phyloP scores from a whole-genome alignment of 2,329 filamentous ascomycete species.

The Cryphonectria carpinicola region DNA sequence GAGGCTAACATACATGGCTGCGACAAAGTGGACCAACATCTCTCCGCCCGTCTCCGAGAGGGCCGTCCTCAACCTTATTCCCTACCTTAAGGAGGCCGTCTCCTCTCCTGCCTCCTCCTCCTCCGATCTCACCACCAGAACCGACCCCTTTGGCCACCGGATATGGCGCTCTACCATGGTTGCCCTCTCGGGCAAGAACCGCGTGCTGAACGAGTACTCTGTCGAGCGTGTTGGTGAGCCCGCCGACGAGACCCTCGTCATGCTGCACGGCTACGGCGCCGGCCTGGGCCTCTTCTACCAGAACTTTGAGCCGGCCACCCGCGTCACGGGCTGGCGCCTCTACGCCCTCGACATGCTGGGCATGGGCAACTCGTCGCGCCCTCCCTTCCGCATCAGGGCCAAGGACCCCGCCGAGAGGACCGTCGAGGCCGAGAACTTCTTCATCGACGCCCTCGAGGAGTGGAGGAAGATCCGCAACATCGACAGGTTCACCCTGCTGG shows the following conservation, averaged over 20 bases:
- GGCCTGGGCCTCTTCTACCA: slow-evolving; percentile 98
- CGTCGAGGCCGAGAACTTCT: slow-evolving; percentile 90
- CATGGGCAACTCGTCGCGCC: slow-evolving; percentile 87
- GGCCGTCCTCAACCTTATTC: slow-evolving; percentile 83
- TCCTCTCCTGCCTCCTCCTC: slow-evolving; percentile 48
- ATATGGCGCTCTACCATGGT: slow-evolving; percentile 88
- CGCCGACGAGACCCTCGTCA: slow-evolving; percentile 84
- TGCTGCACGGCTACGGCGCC: slow-evolving; percentile 95
- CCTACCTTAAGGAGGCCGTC: slow-evolving; percentile 78
- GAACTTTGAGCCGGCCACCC: slow-evolving; percentile 88
- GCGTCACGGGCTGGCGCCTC: slow-evolving; percentile 79
- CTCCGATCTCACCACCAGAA: slow-evolving; percentile 48
- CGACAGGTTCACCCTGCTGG: slow-evolving; percentile 89
- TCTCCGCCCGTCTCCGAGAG: slow-evolving; percentile 85
- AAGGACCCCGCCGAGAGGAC: slow-evolving; percentile 85
- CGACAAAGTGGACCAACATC: slow-evolving; percentile 76
- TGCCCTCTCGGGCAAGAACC: slow-evolving; percentile 79
- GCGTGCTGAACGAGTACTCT: slow-evolving; percentile 90
- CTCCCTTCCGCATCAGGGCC: slow-evolving; percentile 80
- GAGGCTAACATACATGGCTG: slow-evolving; percentile 17
- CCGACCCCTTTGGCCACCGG: slow-evolving; percentile 82
- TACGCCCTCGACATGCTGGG: slow-evolving; percentile 95
- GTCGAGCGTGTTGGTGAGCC: slow-evolving; percentile 82
- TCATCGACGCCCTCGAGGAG: slow-evolving; percentile 93
- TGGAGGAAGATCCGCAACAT: slow-evolving; percentile 90